Evolutionary conservation across 1,284 basidiomycete species (phyloP).

Genomic region (Lentinula novae-zelandiae): DNA sequence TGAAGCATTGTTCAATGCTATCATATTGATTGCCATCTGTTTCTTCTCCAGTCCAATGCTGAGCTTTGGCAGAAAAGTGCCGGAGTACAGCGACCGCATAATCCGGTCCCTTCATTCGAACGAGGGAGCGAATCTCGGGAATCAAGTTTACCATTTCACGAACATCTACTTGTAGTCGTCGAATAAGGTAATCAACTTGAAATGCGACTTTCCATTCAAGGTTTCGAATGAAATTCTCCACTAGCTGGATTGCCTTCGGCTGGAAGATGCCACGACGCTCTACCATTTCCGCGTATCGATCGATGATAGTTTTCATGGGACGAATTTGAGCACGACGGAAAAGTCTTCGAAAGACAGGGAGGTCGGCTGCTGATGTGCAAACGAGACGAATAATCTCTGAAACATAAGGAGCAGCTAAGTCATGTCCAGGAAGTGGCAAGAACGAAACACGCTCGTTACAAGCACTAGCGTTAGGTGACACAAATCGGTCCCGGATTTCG

Average conservation of each 20-base stretch:
- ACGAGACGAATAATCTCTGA: constrained; percentile 47
- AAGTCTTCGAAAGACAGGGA: constrained; percentile 36
- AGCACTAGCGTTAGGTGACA: constrained; percentile 21
- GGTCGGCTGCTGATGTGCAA: constrained; percentile 29
- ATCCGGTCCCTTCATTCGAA: constrained; percentile 26
- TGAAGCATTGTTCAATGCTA: constrained; percentile 34
- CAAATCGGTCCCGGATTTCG: constrained; percentile 9
- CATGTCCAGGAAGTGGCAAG: constrained; percentile 20
- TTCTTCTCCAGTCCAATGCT: constrained; percentile 26
- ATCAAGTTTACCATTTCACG: constrained; percentile 43
- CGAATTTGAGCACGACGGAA: constrained; percentile 34
- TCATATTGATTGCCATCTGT: constrained; percentile 19
- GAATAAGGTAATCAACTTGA: constrained; percentile 50
- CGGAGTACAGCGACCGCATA: constrained; percentile 39
- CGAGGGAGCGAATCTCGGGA: constrained; percentile 30
- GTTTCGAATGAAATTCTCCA: constrained; percentile 31
- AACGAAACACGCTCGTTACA: constrained; percentile 22
- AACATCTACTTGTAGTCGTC: constrained; percentile 38
- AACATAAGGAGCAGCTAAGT: constrained; percentile 36
- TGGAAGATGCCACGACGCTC: constrained; percentile 44
- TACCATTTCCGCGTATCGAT: constrained; percentile 32
- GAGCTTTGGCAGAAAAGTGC: constrained; percentile 34
- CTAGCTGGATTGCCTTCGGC: constrained; percentile 23
- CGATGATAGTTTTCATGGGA: constrained; percentile 17
- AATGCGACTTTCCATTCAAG: constrained; percentile 53